Percentiles rank a stretch among this genome's conserved stretches.
phyloP scores from a whole-genome alignment of 768 basidiomycete genomes.

The Boletus rubescentipes region DNA sequence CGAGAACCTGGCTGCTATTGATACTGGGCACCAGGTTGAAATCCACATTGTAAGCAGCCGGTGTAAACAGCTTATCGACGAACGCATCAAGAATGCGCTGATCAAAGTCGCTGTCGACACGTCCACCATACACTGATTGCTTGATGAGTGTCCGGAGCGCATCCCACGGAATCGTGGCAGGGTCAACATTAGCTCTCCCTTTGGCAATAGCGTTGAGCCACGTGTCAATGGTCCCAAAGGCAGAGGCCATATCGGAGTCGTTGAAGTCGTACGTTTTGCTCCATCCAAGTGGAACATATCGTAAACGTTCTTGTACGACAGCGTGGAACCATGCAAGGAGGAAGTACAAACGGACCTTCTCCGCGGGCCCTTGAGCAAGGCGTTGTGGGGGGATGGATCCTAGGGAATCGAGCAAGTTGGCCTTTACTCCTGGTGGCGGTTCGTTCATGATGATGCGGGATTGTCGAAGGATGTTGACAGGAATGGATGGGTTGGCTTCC shows the following conservation, averaged over 20 bases:
- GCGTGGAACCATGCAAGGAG: constrained; percentile 99
- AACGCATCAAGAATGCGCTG: constrained; percentile 91
- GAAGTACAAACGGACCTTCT: constrained; percentile 93
- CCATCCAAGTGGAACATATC: constrained; percentile 96
- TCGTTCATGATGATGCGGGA: constrained; percentile 99
- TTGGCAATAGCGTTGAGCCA: constrained; percentile 83
- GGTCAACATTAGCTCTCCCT: constrained; percentile 90
- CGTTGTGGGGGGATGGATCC: constrained; percentile 68
- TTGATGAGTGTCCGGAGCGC: constrained; percentile 93
- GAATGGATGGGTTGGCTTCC: constrained; percentile 94
- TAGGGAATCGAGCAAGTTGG: constrained; percentile 90
- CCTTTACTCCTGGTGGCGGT: constrained; percentile 95
- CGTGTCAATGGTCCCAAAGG: constrained; percentile 86
- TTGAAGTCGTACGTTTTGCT: constrained; percentile 98
- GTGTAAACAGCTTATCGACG: constrained; percentile 86
- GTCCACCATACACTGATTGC: constrained; percentile 93
- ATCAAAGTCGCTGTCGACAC: constrained; percentile 94
- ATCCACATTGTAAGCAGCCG: constrained; percentile 88
- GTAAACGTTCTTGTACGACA: constrained; percentile 92
- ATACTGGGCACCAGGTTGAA: constrained; percentile 80
- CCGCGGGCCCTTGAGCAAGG: constrained; percentile 82
- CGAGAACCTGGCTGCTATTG: constrained; percentile 54
- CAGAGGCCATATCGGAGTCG: constrained; percentile 95
- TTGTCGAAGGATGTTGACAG: constrained; percentile 94
- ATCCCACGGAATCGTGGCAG: constrained; percentile 90